phyloP scores from a whole-genome alignment of 768 basidiomycete species.

The Atractiella rhizophila region DNA sequence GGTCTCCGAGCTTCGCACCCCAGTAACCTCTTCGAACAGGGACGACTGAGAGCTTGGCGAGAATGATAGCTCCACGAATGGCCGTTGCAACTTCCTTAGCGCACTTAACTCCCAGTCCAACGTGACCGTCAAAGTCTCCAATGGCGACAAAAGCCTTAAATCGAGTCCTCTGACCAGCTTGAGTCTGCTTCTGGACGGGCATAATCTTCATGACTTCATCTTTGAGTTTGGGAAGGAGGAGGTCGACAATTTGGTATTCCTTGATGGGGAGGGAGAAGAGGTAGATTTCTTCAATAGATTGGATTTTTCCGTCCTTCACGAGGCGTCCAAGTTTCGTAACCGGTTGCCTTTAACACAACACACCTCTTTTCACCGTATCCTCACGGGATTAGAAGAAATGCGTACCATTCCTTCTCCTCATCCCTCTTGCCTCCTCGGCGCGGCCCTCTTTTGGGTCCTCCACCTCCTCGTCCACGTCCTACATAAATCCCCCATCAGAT shows the following conservation, averaged over 20 bases:
- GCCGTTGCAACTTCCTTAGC: constrained; percentile 99
- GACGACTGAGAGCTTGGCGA: constrained; percentile 90
- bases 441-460: constrained; percentile 44
- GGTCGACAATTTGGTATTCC: constrained; percentile 98
- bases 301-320: constrained; percentile 98
- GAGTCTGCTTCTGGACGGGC: constrained; percentile 99
- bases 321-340: constrained; percentile 98
- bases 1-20: constrained; percentile 96
- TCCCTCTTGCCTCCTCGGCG: constrained; percentile 95
- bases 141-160: constrained; percentile 99
- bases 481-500: too few relatives aligned
- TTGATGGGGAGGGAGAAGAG: constrained; percentile 99
- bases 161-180: constrained; percentile 94
- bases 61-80: constrained; percentile 96
- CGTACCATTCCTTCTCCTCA: constrained; percentile 97
- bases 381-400: neutral
- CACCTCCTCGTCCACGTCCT: constrained; percentile 29
- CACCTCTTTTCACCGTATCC: neutral
- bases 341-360: constrained; percentile 39
- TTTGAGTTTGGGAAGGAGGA: constrained; percentile 97
- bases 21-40: constrained; percentile 98
- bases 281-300: constrained; percentile 99
- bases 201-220: constrained; percentile 99
- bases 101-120: constrained; percentile 97
- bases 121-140: constrained; percentile 94